Percentiles rank a stretch among this genome's conserved stretches.
These are phyloP conservation scores for Lachnellula willkommii DNA, from an alignment of 2,329 filamentous ascomycete species.

Conservation along the genomic window DNA sequence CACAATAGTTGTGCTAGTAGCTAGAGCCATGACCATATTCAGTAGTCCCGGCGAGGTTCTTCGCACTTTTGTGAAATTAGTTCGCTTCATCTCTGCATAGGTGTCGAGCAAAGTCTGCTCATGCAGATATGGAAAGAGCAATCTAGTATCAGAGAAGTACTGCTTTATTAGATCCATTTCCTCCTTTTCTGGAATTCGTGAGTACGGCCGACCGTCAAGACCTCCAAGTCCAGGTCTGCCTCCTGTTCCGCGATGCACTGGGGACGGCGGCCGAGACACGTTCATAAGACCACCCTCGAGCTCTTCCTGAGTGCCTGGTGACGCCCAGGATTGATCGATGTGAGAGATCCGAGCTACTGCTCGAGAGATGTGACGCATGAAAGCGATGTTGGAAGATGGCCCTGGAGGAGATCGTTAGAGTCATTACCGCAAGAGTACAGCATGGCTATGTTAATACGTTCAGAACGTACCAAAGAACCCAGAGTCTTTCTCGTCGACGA, in stretches of 20 bases:
- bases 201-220: slow-evolving; percentile 27
- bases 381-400: slow-evolving; percentile 39
- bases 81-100: slow-evolving; percentile 31
- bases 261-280: slow-evolving; percentile 21
- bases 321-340: slow-evolving; percentile 5
- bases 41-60: slow-evolving; percentile 47
- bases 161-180: slow-evolving; percentile 30
- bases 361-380: slow-evolving; percentile 34
- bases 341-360: slow-evolving; percentile 21
- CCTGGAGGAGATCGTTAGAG: slow-evolving; percentile 20
- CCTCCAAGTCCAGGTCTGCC: slow-evolving; percentile 10
- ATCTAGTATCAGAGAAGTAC: slow-evolving; percentile 36
- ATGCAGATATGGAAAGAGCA: slow-evolving; percentile 38
- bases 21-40: slow-evolving; percentile 47
- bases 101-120: slow-evolving; percentile 32
- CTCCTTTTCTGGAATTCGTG: slow-evolving; percentile 30
- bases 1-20: slow-evolving; percentile 34
- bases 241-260: slow-evolving; percentile 1
- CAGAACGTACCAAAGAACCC: slow-evolving; percentile 31
- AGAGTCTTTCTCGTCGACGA: slow-evolving; percentile 32
- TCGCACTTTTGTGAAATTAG: slow-evolving; percentile 34
- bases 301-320: slow-evolving; percentile 4
- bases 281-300: slow-evolving; percentile 19
- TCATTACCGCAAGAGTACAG: background rate
- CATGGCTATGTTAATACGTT: background rate